These are phyloP conservation scores for Pythium phragmiticola DNA, from an alignment of 352 stramenopile genomes.

Conservation along the genomic window DNA sequence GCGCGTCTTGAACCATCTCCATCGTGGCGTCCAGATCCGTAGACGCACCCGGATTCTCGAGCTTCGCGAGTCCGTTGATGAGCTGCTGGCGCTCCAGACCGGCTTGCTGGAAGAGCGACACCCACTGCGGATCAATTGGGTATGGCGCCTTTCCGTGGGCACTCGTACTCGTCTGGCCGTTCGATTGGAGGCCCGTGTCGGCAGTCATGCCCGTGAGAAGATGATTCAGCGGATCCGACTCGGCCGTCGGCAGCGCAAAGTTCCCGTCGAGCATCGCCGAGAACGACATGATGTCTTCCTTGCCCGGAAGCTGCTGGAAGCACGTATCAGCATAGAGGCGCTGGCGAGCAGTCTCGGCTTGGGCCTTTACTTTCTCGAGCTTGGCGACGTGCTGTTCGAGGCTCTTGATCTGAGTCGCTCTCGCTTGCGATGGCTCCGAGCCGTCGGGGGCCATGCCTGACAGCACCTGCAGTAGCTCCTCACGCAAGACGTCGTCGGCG, in stretches of 20 bases:
- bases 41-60: slow-evolving; percentile 2
- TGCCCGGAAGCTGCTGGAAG: slow-evolving; percentile 16
- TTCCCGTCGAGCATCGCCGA: slow-evolving; percentile 14
- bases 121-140: slow-evolving; percentile 26
- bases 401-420: slow-evolving; percentile 1
- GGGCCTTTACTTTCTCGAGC: slow-evolving; percentile 13
- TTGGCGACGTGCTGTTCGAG: slow-evolving; percentile 19
- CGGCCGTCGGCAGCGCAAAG: neutral
- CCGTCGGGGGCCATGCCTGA: slow-evolving; percentile 15
- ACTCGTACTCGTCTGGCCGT: slow-evolving; percentile 1
- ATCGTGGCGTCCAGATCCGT: slow-evolving; percentile 20
- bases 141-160: slow-evolving; percentile 10
- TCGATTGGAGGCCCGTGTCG: slow-evolving; percentile 13
- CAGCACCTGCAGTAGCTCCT: slow-evolving; percentile 29
- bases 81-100: slow-evolving; percentile 23
- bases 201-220: slow-evolving; percentile 22
- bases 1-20: slow-evolving; percentile 21
- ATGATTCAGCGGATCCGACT: slow-evolving; percentile 24
- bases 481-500: slow-evolving; percentile 20
- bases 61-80: slow-evolving; percentile 20
- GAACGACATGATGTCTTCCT: slow-evolving; percentile 21
- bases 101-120: slow-evolving; percentile 25
- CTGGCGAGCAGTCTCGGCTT: slow-evolving; percentile 12
- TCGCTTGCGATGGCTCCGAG: neutral
- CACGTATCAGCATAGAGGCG: slow-evolving; percentile 13